phyloP scores from a whole-genome alignment of 768 basidiomycete species.

The Tylopilus rubrobrunneus region DNA sequence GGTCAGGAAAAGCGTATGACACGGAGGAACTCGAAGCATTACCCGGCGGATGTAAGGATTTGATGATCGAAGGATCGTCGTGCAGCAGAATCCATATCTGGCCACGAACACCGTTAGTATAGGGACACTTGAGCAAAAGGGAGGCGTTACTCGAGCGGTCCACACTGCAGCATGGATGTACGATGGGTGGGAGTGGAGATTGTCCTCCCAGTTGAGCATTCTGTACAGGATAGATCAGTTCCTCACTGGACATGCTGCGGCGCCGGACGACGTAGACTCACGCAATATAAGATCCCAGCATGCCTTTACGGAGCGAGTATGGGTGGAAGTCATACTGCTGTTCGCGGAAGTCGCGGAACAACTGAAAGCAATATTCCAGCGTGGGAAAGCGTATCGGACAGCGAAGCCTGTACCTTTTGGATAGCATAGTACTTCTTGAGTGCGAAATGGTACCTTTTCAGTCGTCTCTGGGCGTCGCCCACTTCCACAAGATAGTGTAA shows the following conservation, averaged over 20 bases:
- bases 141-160: constrained; percentile 56
- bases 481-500: constrained; percentile 82
- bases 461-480: constrained; percentile 63
- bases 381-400: background rate
- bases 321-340: constrained; percentile 98
- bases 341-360: constrained; percentile 85
- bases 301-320: constrained; percentile 88
- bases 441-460: constrained; percentile 68
- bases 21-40: constrained; percentile 17
- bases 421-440: constrained; percentile 81
- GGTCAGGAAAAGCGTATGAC: constrained; percentile 24
- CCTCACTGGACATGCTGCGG: background rate
- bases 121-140: constrained; percentile 5
- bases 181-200: constrained; percentile 67
- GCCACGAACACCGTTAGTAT: constrained; percentile 8
- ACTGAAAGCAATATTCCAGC: constrained; percentile 35
- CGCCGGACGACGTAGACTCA: constrained; percentile 36
- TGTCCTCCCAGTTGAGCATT: constrained; percentile 79
- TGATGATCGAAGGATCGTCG: constrained; percentile 66
- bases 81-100: constrained; percentile 73
- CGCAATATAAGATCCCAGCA: constrained; percentile 82
- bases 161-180: constrained; percentile 72
- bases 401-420: constrained; percentile 51
- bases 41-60: constrained; percentile 37
- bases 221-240: constrained; percentile 36